These are phyloP conservation scores for Lactarius psammicola DNA, from an alignment of 768 basidiomycete genomes.

Conservation along the genomic window DNA sequence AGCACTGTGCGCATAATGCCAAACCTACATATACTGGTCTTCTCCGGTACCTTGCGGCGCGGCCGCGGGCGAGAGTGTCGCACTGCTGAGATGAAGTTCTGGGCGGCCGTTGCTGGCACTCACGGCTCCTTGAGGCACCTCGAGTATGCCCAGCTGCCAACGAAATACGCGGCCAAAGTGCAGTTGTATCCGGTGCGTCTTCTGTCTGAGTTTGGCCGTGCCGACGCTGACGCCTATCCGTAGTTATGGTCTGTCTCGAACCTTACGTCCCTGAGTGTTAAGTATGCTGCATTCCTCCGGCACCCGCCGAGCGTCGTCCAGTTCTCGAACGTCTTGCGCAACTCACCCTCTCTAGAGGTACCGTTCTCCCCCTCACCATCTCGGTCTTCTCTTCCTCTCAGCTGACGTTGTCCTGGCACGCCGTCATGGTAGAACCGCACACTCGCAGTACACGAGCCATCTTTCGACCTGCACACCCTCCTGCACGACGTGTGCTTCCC, in stretches of 20 bases:
- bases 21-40: constrained; percentile 1
- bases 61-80: background rate
- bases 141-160: background rate
- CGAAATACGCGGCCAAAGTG: background rate
- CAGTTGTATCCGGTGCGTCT: constrained; percentile 4
- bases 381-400: background rate
- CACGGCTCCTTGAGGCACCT: background rate
- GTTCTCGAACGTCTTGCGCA: constrained; percentile 5
- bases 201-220: background rate
- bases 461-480: too few species aligned
- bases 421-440: too few species aligned
- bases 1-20: constrained; percentile 12
- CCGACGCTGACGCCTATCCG: background rate
- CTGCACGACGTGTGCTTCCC: background rate
- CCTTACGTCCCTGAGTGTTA: constrained; percentile 12
- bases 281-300: constrained; percentile 4
- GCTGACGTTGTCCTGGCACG: background rate
- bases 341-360: constrained; percentile 13
- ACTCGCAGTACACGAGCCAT: too few species aligned
- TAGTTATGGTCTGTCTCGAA: constrained; percentile 14
- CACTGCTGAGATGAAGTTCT: constrained; percentile 5
- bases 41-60: background rate
- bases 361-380: background rate
- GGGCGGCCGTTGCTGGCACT: background rate
- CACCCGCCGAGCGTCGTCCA: constrained; percentile 7